Percentiles rank a stretch among this genome's conserved stretches.
Conservation (phyloP, 1,284 basidiomycete species). For the Sanguinoderma infundibulare region DNA sequence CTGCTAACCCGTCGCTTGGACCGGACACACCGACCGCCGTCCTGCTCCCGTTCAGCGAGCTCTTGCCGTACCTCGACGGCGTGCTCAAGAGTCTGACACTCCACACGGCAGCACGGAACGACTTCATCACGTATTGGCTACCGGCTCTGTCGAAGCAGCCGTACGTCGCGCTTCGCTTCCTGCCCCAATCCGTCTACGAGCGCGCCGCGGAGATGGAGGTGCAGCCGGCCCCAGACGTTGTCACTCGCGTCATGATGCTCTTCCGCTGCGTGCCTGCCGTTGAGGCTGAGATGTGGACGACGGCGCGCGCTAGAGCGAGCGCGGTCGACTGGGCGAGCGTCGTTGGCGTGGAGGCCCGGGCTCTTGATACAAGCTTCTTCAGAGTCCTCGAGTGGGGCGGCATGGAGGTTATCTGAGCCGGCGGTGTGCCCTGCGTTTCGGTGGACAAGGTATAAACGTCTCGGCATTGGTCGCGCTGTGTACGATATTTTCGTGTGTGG, state of each 20-base stretch:
- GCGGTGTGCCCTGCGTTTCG: too few species aligned
- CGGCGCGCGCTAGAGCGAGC: constrained; percentile 21
- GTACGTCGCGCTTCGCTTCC: constrained; percentile 48
- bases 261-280: constrained; percentile 41
- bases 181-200: constrained; percentile 46
- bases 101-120: constrained; percentile 45
- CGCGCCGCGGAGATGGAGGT: constrained; percentile 42
- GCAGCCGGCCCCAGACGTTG: constrained; percentile 44
- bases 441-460: too few species aligned
- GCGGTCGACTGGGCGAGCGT: constrained; percentile 26
- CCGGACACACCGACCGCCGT: constrained; percentile 20
- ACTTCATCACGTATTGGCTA: constrained; percentile 51
- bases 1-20: background rate
- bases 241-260: constrained; percentile 51
- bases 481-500: too few species aligned
- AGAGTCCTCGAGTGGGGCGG: constrained; percentile 44
- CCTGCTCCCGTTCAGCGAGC: constrained; percentile 30
- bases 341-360: constrained; percentile 31
- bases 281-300: constrained; percentile 28
- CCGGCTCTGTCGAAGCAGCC: constrained; percentile 43
- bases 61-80: constrained; percentile 42
- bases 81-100: constrained; percentile 39
- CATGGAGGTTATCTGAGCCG: constrained; percentile 35
- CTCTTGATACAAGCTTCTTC: constrained; percentile 30
- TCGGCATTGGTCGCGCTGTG: too few species aligned